These are phyloP conservation scores for Trichophyton schoenleinii DNA, from an alignment of 2,329 filamentous ascomycete genomes.

Conservation along the genomic window DNA sequence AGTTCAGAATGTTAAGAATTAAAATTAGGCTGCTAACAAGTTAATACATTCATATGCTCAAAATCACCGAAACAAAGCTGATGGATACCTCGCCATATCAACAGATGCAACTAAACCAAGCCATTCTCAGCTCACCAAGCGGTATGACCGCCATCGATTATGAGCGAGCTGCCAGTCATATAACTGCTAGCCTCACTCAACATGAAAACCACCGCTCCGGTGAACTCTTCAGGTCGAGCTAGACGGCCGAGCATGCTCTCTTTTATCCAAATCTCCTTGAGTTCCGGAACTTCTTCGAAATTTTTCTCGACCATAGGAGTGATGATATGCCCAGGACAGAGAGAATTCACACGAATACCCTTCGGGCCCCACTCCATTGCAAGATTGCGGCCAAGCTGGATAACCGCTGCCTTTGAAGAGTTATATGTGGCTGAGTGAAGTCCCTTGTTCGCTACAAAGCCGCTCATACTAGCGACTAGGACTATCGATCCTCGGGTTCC, in stretches of 20 bases:
- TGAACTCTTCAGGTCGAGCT: conserved; percentile 46
- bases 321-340: conserved; percentile 44
- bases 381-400: conserved; percentile 39
- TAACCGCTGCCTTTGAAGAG: conserved; percentile 42
- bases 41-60: no score
- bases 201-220: conserved; percentile 55
- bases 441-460: conserved; percentile 38
- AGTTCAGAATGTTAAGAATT: no score
- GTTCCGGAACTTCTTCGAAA: conserved; percentile 57
- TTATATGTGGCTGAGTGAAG: conserved; percentile 38
- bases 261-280: conserved; percentile 30
- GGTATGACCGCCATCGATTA: conserved; percentile 59
- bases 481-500: conserved; percentile 33
- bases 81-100: no score
- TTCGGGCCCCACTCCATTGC: conserved; percentile 42
- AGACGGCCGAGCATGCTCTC: conserved; percentile 43
- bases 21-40: no score
- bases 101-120: not conserved
- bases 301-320: conserved; percentile 69
- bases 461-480: conserved; percentile 41
- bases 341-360: conserved; percentile 42
- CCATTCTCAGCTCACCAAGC: conserved; percentile 25
- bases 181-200: conserved; percentile 56
- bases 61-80: no score
- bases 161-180: conserved; percentile 57